phyloP scores from a whole-genome alignment of 2,329 filamentous ascomycete genomes.

The Xylaria sp. region DNA sequence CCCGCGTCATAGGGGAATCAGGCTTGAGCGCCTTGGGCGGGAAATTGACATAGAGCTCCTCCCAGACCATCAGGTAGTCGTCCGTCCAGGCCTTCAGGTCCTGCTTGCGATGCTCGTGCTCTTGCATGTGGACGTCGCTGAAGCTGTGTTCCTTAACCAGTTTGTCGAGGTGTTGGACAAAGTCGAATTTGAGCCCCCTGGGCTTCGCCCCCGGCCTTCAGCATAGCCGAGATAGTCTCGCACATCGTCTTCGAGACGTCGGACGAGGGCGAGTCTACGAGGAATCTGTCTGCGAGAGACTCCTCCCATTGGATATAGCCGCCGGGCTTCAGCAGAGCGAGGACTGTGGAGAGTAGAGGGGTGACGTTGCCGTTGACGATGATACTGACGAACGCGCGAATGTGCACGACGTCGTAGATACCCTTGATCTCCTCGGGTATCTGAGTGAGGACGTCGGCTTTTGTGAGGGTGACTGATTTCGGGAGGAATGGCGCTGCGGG shows the following conservation, averaged over 20 bases:
- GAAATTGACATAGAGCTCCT: conserved; percentile 23
- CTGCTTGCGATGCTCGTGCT: conserved; percentile 2
- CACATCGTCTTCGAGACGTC: conserved; percentile 1
- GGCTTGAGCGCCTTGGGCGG: conserved; percentile 17
- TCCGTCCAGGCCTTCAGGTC: conserved; percentile 28
- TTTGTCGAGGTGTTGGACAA: not conserved
- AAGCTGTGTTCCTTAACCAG: not conserved
- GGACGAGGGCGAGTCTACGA: conserved; percentile 16
- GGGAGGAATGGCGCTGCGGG: conserved; percentile 18
- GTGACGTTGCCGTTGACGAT: conserved; percentile 14
- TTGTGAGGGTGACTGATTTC: conserved; percentile 12
- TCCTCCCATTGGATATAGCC: conserved; percentile 28
- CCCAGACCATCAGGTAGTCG: conserved; percentile 27
- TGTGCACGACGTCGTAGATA: conserved; percentile 25
- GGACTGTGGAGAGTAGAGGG: conserved; percentile 14
- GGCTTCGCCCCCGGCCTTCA: not conserved
- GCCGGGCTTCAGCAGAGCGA: conserved; percentile 24
- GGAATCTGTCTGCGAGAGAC: conserved; percentile 9
- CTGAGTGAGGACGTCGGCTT: conserved; percentile 19
- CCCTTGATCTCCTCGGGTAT: conserved; percentile 16
- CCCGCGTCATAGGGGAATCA: conserved; percentile 19
- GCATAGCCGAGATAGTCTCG: not conserved
- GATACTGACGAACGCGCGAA: conserved; percentile 20
- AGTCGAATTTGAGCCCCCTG: not conserved
- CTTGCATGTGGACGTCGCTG: conserved; percentile 1